Evolutionary conservation across 179 eudicot genomes (phyloP).

Genomic region (Camellia oleifera): DNA sequence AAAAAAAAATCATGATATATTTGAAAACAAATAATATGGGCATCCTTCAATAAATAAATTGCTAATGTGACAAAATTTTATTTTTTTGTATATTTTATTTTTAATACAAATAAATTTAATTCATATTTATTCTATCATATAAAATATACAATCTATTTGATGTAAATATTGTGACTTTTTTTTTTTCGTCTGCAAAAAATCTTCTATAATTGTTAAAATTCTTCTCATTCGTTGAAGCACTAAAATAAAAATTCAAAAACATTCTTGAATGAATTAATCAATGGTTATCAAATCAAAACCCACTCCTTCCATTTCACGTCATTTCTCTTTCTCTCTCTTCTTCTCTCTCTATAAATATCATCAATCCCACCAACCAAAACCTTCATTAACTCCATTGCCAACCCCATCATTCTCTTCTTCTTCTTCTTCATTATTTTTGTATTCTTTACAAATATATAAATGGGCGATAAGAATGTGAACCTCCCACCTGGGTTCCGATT

Average conservation of each 20-base stretch:
- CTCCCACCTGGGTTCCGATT: conserved; percentile 93
- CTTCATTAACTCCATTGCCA: conserved; percentile 15
- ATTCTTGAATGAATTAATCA: background rate
- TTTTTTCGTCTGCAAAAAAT: too few relatives aligned
- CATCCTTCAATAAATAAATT: background rate
- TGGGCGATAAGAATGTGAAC: conserved; percentile 47
- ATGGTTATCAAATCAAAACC: conserved; percentile 13
- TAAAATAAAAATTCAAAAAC: background rate
- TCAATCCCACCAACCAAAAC: conserved; percentile 17
- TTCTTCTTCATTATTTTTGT: background rate
- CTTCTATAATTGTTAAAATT: too few relatives aligned
- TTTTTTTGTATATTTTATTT: too few relatives aligned
- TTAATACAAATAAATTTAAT: too few relatives aligned
- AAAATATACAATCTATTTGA: too few relatives aligned
- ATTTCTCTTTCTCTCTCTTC: conserved; percentile 14
- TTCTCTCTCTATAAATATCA: conserved; percentile 43
- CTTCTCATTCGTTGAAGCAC: too few relatives aligned
- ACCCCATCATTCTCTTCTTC: background rate
- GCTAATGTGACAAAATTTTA: background rate
- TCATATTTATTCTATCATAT: too few relatives aligned
- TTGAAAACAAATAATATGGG: too few relatives aligned
- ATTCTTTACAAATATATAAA: conserved; percentile 8
- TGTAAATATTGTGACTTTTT: too few relatives aligned
- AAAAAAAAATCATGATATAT: too few relatives aligned
- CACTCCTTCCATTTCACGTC: conserved; percentile 57